A percentile compares a stretch with the other conserved stretches of the same genome.
phyloP scores from a whole-genome alignment of 1,139 yeast species.

The Kurtzmaniella quercitrusa region DNA sequence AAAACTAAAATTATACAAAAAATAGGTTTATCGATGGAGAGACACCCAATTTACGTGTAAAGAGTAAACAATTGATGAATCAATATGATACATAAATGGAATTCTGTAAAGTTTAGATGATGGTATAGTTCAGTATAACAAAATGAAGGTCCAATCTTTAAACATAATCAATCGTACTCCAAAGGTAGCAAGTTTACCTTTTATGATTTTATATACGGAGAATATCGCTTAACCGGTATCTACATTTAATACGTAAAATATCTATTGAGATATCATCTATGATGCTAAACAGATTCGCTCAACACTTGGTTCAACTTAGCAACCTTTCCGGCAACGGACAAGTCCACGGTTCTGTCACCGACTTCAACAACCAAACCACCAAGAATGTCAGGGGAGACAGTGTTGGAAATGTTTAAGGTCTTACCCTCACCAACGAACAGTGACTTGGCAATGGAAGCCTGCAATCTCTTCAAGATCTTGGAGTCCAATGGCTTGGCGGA shows the following conservation, averaged over 20 bases:
- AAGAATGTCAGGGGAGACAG: slow-evolving; percentile 82
- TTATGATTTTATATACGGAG: too few species aligned
- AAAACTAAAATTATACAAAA: too few species aligned
- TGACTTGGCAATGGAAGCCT: slow-evolving; percentile 73
- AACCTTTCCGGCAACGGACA: slow-evolving; percentile 81
- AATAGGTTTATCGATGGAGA: too few species aligned
- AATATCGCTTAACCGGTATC: too few species aligned
- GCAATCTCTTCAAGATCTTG: slow-evolving; percentile 74
- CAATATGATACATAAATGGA: too few species aligned
- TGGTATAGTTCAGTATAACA: too few species aligned
- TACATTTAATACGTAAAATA: background rate
- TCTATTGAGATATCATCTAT: slow-evolving; percentile 1
- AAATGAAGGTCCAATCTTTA: too few species aligned
- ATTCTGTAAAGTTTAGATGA: too few species aligned
- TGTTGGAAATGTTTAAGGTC: slow-evolving; percentile 79
- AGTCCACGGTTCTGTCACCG: slow-evolving; percentile 95
- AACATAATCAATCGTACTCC: too few species aligned
- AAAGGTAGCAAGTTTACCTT: too few species aligned
- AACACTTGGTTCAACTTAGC: slow-evolving; percentile 86
- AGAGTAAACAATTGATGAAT: too few species aligned
- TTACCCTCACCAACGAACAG: slow-evolving; percentile 81
- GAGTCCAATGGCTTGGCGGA: slow-evolving; percentile 84
- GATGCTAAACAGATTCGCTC: slow-evolving; percentile 65
- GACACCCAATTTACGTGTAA: too few species aligned
- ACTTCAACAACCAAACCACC: slow-evolving; percentile 97